Base-by-base conservation (phyloP, 805 yeast species). In the Lipomyces japonicus region DNA sequence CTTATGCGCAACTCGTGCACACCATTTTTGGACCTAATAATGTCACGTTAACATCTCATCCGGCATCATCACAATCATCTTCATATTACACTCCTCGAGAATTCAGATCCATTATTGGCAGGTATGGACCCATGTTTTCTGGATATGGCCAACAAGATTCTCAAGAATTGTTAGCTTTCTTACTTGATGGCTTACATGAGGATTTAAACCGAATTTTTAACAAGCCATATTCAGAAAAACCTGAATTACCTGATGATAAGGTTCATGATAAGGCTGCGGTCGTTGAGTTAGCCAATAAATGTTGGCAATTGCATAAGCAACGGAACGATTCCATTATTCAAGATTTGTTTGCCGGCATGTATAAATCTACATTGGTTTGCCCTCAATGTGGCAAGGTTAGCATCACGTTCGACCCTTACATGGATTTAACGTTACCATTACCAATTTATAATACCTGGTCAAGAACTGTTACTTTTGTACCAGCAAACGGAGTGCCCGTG, bases 401-500 rank as follows among this genome's bases (percentile, higher is more conserved):
- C 24, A 76, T 91, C 23, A 90, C 97, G 0, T 93, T 90, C 69
- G 98, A 91, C 65, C 97, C 98, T 0, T 91, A 81, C 63, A 87
- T 81, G 68, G 96, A 89, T 63, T 70, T 91, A 57, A 89, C 98
- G 0, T 70, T 91, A 39, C 97, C 97, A 0, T 71, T 91, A 22
- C 97, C 97, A 0, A 78, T 83, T 1, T 78, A 78, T 41, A 78
- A 81, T 43, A 72, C 76, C 42, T 90, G 97, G 96, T 68, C 71
- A 28, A 82, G 81, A 36, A 75, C 75, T 19, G 73, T 91, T 31
- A 71, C 76, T 1, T 69, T 87, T 16, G 75, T 89, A 28, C 81
- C 86, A n/a, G 76, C 78, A 32, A 65, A 69, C 18, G 78, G 81
- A 5, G 68, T 65, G 7, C 78, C 82, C 0, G 68, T 69, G 45